Conservation (phyloP, 805 yeast genomes). For the Pichia thaimueangensis region DNA sequence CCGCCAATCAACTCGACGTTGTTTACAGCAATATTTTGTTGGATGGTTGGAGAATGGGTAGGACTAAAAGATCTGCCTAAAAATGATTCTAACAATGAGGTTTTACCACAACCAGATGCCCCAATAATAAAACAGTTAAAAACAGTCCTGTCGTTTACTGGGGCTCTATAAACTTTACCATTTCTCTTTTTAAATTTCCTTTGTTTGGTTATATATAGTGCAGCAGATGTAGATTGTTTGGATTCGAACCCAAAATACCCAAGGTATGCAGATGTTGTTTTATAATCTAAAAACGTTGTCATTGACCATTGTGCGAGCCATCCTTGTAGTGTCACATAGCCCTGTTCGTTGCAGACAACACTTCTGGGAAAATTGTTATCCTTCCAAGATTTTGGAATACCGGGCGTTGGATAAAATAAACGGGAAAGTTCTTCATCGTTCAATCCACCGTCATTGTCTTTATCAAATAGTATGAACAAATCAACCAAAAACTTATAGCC, state of each 20-base stretch:
- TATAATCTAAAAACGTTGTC: slow-evolving; percentile 83
- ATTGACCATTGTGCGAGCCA: slow-evolving; percentile 99
- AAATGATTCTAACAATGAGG: slow-evolving; percentile 77
- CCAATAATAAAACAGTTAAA: slow-evolving; percentile 89
- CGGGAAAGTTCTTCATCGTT: slow-evolving; percentile 62
- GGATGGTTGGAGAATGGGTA: slow-evolving; percentile 71
- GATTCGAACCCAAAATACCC: slow-evolving; percentile 85
- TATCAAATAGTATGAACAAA: slow-evolving; percentile 78
- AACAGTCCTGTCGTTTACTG: slow-evolving; percentile 77
- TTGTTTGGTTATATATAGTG: slow-evolving; percentile 77
- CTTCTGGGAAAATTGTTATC: slow-evolving; percentile 81
- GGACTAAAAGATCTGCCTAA: slow-evolving; percentile 67
- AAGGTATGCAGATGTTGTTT: slow-evolving; percentile 78
- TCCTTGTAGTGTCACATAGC: slow-evolving; percentile 88
- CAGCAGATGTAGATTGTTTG: slow-evolving; percentile 31
- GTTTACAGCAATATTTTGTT: slow-evolving; percentile 78
- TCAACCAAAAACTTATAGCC: slow-evolving; percentile 93
- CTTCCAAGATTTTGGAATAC: slow-evolving; percentile 81
- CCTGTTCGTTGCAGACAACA: slow-evolving; percentile 85
- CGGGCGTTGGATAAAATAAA: slow-evolving; percentile 87
- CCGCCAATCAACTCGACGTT: slow-evolving; percentile 93
- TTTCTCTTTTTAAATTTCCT: slow-evolving; percentile 61
- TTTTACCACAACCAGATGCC: slow-evolving; percentile 79
- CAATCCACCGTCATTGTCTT: slow-evolving; percentile 95
- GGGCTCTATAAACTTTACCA: slow-evolving; percentile 58